phyloP scores from a whole-genome alignment of 106 monocot species.

The Apostasia ramifera region DNA sequence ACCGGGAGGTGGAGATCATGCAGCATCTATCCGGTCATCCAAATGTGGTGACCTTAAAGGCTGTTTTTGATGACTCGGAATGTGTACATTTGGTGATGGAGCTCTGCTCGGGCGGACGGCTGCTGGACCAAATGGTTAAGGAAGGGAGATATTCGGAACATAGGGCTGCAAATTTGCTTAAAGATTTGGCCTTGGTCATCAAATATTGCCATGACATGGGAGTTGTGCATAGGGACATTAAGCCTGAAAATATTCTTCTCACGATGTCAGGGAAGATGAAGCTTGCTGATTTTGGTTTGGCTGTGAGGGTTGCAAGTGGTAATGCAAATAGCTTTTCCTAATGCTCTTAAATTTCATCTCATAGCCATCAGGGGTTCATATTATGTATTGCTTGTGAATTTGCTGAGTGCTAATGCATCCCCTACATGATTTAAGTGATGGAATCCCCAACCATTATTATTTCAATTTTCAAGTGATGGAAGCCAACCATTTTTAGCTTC shows the following conservation, averaged over 20 bases:
- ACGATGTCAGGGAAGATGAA: conserved; percentile 58
- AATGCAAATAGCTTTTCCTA: conserved; percentile 5
- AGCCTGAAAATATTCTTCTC: conserved; percentile 90
- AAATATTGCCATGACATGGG: conserved; percentile 99
- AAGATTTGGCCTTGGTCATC: conserved; percentile 62
- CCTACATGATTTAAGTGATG: no score
- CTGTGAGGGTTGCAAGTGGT: conserved; percentile 74
- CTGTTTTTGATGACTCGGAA: conserved; percentile 77
- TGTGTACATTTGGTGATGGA: conserved; percentile 89
- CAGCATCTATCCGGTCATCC: conserved; percentile 94
- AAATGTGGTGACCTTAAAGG: conserved; percentile 62
- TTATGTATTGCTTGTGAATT: no score
- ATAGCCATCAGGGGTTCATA: background rate
- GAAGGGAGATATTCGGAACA: conserved; percentile 67
- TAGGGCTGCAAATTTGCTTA: conserved; percentile 49
- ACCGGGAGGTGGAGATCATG: conserved; percentile 97
- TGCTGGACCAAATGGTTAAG: conserved; percentile 59
- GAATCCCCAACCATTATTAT: no score
- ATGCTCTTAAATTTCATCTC: background rate
- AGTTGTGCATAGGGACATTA: conserved; percentile 88
- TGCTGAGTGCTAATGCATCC: no score
- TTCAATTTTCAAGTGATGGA: no score
- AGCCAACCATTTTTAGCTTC: no score
- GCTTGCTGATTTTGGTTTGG: conserved; percentile 92
- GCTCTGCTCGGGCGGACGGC: conserved; percentile 69